phyloP scores from a whole-genome alignment of 75 land plant genomes.

The Larix kaempferi region DNA sequence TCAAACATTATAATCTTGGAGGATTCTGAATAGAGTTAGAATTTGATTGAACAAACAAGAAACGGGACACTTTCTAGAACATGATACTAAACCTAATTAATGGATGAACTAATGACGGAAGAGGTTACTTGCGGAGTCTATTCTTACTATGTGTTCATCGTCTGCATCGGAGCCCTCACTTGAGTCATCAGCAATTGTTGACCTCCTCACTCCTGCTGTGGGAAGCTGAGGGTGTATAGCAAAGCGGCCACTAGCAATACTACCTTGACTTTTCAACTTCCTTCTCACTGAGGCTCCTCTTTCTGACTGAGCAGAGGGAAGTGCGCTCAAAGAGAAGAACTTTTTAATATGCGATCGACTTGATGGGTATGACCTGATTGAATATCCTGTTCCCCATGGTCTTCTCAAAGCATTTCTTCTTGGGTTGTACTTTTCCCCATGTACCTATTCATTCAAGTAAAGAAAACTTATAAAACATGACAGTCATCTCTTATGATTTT shows the following conservation, averaged over 20 bases:
- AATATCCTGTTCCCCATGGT: background rate
- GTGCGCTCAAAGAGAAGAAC: too few species aligned
- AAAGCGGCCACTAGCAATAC: background rate
- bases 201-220: slow-evolving; percentile 1
- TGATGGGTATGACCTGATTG: too few species aligned
- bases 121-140: slow-evolving; percentile 82
- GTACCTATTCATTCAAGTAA: slow-evolving; percentile 12
- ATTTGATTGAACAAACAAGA: background rate
- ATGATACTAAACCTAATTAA: background rate
- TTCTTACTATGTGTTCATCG: slow-evolving; percentile 68
- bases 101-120: slow-evolving; percentile 11
- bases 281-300: too few species aligned
- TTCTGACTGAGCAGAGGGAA: too few species aligned
- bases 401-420: background rate
- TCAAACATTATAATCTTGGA: background rate
- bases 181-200: slow-evolving; percentile 28
- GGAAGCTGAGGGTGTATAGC: slow-evolving; percentile 3
- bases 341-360: too few species aligned
- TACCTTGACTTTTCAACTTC: too few species aligned
- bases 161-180: slow-evolving; percentile 83
- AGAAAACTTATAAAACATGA: background rate
- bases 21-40: background rate
- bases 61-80: background rate
- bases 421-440: slow-evolving; percentile 4
- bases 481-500: background rate